Conservation (phyloP, 1,139 yeast species). For the Kluyveromyces sp. region DNA sequence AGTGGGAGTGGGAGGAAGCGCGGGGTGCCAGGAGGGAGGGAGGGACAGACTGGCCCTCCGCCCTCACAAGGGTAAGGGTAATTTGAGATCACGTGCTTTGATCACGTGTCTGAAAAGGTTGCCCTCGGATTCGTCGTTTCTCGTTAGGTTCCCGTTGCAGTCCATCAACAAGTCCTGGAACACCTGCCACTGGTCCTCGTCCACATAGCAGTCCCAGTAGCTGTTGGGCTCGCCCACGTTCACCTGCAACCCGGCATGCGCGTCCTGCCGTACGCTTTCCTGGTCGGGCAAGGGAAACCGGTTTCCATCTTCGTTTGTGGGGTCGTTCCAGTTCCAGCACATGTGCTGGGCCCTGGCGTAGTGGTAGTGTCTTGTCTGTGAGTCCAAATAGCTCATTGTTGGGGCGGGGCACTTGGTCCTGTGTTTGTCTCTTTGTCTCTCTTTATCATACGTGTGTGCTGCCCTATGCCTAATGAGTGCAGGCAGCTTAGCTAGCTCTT, state of each 20-base stretch:
- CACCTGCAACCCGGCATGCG: conserved; percentile 6
- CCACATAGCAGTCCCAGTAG: conserved; percentile 10
- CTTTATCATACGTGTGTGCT: neutral
- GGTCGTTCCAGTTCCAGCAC: conserved; percentile 7
- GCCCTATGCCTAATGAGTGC: too few relatives aligned
- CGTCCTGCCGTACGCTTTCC: conserved; percentile 7
- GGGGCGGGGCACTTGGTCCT: neutral
- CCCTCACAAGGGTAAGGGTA: conserved; percentile 1
- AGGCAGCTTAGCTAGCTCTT: too few relatives aligned
- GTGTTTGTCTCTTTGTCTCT: neutral
- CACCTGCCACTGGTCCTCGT: conserved; percentile 9
- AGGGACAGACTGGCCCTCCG: neutral
- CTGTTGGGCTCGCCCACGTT: conserved; percentile 5
- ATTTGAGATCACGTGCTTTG: conserved; percentile 4
- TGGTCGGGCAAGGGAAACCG: conserved; percentile 9
- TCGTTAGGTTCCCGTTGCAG: conserved; percentile 7
- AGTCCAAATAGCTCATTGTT: conserved; percentile 8
- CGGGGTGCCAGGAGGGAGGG: neutral
- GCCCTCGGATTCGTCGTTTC: conserved; percentile 6
- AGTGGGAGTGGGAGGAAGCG: too few relatives aligned
- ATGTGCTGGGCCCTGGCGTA: conserved; percentile 6
- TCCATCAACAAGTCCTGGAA: conserved; percentile 8
- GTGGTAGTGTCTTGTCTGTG: conserved; percentile 6
- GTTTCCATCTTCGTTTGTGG: conserved; percentile 3
- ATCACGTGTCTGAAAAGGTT: conserved; percentile 7